Evolutionary conservation across 176 grass and related monocot genomes (phyloP).

Genomic region (Paspalum vaginatum): DNA sequence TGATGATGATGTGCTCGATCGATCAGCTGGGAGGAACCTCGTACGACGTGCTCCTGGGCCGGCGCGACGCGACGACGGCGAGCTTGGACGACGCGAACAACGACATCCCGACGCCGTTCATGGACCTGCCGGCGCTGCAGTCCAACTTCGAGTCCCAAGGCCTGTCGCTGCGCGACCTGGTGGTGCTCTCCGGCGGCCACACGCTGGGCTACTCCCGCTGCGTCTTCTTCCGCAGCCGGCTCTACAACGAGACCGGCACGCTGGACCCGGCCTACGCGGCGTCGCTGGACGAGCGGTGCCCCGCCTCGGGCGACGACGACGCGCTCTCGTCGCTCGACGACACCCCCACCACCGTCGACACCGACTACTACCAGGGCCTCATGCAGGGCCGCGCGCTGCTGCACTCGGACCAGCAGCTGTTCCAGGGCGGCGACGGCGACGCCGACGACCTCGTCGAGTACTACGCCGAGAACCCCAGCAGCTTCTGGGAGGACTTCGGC

Average conservation of each 20-base stretch:
- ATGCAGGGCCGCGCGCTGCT: constrained; percentile 60
- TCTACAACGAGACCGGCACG: constrained; percentile 68
- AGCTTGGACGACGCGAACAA: constrained; percentile 55
- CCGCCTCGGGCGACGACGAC: constrained; percentile 55
- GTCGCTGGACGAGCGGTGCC: constrained; percentile 55
- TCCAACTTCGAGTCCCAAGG: constrained; percentile 63
- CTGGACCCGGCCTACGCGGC: constrained; percentile 61
- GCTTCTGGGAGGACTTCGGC: constrained; percentile 64
- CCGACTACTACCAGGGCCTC: constrained; percentile 68
- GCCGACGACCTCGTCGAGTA: constrained; percentile 53
- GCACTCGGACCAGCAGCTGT: constrained; percentile 75
- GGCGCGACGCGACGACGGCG: constrained; percentile 68
- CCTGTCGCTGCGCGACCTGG: constrained; percentile 70
- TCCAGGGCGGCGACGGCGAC: constrained; percentile 49
- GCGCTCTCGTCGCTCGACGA: constrained; percentile 60
- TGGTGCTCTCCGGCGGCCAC: constrained; percentile 73
- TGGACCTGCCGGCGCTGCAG: constrained; percentile 55
- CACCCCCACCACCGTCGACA: constrained; percentile 61
- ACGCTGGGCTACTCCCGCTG: constrained; percentile 76
- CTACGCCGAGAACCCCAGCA: constrained; percentile 51
- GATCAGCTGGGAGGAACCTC: constrained; percentile 65
- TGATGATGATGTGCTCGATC: no score
- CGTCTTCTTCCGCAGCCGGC: constrained; percentile 58
- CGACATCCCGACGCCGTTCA: constrained; percentile 58
- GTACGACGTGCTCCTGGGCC: constrained; percentile 67